These are phyloP conservation scores for Naganishia antarctica DNA, from an alignment of 768 basidiomycete species.

Conservation along the genomic window DNA sequence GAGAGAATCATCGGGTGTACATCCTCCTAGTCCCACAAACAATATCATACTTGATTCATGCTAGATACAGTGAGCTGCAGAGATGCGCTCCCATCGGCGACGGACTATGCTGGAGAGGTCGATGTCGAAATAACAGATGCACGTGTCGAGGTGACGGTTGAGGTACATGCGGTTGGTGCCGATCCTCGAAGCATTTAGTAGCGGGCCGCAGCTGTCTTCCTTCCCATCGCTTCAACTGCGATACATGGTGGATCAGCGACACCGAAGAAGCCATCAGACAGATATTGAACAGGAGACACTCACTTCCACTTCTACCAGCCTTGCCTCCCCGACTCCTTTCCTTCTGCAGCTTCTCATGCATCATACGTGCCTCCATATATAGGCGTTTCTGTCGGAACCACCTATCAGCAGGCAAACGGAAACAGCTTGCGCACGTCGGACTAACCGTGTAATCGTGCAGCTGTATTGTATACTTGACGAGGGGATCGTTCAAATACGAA, in stretches of 20 bases:
- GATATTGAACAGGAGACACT: neutral
- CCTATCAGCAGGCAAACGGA: neutral
- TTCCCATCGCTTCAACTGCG: conserved; percentile 12
- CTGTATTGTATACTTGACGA: conserved; percentile 17
- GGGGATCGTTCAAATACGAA: conserved; percentile 9
- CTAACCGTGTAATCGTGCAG: conserved; percentile 15
- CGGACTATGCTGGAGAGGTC: conserved; percentile 1
- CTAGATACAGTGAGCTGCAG: conserved; percentile 11
- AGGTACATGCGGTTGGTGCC: neutral
- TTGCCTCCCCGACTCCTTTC: conserved; percentile 19
- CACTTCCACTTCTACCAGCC: conserved; percentile 20
- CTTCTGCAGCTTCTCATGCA: conserved; percentile 12
- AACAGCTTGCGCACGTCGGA: too few relatives aligned
- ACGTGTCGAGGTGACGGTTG: neutral
- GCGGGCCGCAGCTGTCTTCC: conserved; percentile 3
- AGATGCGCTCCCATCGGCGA: neutral
- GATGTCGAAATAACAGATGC: conserved; percentile 2
- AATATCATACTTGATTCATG: neutral
- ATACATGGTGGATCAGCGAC: neutral
- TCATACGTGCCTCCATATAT: conserved; percentile 20
- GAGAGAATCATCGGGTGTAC: too few relatives aligned
- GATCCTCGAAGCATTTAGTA: neutral
- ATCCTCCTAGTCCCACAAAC: too few relatives aligned
- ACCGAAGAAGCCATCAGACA: neutral
- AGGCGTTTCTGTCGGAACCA: conserved; percentile 7